Base-by-base conservation (phyloP, 208 protist species). In the Crithidia brevicula region DNA sequence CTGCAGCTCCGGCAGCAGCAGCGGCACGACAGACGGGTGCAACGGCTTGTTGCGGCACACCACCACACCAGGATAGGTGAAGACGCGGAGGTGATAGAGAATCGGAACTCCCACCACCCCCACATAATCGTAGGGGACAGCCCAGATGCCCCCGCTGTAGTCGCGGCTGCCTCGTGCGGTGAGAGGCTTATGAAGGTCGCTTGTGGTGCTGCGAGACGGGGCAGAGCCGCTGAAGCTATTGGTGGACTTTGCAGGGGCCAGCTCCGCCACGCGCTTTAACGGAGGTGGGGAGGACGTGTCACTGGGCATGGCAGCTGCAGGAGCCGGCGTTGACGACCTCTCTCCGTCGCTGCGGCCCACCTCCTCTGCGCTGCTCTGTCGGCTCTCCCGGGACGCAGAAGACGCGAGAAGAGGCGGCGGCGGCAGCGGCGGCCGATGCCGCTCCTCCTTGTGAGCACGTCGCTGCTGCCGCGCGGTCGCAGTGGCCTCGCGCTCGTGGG, bases 1-100 rank as follows among this genome's bases (percentile, higher is more conserved):
- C n/a, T n/a, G n/a, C n/a, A n/a, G n/a, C n/a, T n/a, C n/a, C n/a
- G n/a, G 46, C 46, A 31, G 46, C 22, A 30, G 36, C 57, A 31
- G 40, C 40, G 28, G 36, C 20, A 11, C 25, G 13, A 66, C 59
- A 7, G 31, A 34, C 25, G 34, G 23, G 46, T 22, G 6, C 20
- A 66, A 62, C 4, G 54, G 53, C 22, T 31, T 42, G 61, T 85
- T 85, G 63, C 71, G 51, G 57, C 67, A 72, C 69, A 86, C 76
- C n/a, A 86, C 28, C n/a, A 86, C 58, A 16, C 62, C 46, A 5
- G 80, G 80, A 63, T 86, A 86, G 20, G 69, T 64, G 47, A 74
- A 79, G 53, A 86, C 72, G 25, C 80, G 74, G n/a, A 86, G 73
- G 38, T 86, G 71, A 51, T 79, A 78, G 4, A 86, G 67, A 5